A percentile compares a stretch with the other conserved stretches of the same genome.
Conservation (phyloP, 805 yeast species). For the Kodamaea hsintzibuensis region DNA sequence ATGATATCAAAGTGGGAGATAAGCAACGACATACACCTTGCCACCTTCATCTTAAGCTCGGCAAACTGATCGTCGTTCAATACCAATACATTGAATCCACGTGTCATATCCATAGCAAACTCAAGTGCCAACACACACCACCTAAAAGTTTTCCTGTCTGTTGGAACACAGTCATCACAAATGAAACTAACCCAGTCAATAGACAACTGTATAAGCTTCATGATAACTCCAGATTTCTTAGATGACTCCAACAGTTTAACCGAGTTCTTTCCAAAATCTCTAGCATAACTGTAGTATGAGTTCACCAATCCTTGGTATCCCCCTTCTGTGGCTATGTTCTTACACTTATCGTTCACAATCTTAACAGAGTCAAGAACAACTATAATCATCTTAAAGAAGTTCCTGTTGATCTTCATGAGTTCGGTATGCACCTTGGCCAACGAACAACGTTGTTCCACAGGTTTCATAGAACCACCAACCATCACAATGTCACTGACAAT, state of each 20-base stretch:
- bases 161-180: slow-evolving; percentile 92
- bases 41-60: slow-evolving; percentile 74
- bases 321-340: slow-evolving; percentile 49
- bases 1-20: slow-evolving; percentile 96
- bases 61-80: slow-evolving; percentile 76
- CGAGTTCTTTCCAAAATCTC: slow-evolving; percentile 79
- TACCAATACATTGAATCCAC: slow-evolving; percentile 84
- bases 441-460: slow-evolving; percentile 68
- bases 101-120: slow-evolving; percentile 92
- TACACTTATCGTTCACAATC: slow-evolving; percentile 53
- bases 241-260: slow-evolving; percentile 62
- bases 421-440: slow-evolving; percentile 72
- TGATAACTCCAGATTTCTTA: slow-evolving; percentile 65
- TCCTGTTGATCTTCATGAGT: slow-evolving; percentile 61
- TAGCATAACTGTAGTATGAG: slow-evolving; percentile 69
- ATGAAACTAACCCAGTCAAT: slow-evolving; percentile 92
- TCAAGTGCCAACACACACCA: slow-evolving; percentile 97
- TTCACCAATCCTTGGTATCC: slow-evolving; percentile 76
- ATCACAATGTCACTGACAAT: slow-evolving; percentile 56
- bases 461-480: slow-evolving; percentile 31
- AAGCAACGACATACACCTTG: slow-evolving; percentile 89
- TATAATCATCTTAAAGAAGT: slow-evolving; percentile 66
- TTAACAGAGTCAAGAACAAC: slow-evolving; percentile 63
- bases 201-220: slow-evolving; percentile 71
- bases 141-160: slow-evolving; percentile 85